Conservation (phyloP, 2,329 filamentous ascomycete genomes). For the Tolypocladium album region DNA sequence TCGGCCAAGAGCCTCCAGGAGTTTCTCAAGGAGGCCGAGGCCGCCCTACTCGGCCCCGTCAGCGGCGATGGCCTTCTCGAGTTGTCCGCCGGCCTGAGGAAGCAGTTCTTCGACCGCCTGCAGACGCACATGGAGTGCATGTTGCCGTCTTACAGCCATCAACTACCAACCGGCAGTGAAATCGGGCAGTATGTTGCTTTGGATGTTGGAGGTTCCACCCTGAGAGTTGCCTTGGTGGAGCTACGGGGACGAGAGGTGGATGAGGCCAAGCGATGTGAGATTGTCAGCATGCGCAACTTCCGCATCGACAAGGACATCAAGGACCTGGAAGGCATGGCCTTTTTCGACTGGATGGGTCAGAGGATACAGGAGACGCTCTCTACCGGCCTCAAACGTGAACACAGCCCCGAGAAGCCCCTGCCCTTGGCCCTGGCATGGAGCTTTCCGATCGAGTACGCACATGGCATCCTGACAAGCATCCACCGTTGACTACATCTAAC, state of each 20-base stretch:
- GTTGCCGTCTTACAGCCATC: slow-evolving; percentile 56
- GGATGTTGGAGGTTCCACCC: slow-evolving; percentile 59
- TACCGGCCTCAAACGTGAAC: slow-evolving; percentile 26
- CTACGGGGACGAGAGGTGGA: slow-evolving; percentile 34
- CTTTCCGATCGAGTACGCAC: slow-evolving; percentile 55
- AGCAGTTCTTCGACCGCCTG: slow-evolving; percentile 43
- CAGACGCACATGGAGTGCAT: slow-evolving; percentile 45
- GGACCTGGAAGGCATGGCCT: slow-evolving; percentile 43
- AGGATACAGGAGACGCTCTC: slow-evolving; percentile 46
- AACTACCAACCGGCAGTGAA: slow-evolving; percentile 50
- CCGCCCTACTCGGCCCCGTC: slow-evolving; percentile 36
- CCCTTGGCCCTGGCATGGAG: slow-evolving; percentile 57
- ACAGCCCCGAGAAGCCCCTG: slow-evolving; percentile 31
- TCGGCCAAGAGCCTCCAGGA: slow-evolving; percentile 26
- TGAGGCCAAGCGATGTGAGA: slow-evolving; percentile 32
- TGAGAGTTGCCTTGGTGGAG: slow-evolving; percentile 54
- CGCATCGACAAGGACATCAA: slow-evolving; percentile 46
- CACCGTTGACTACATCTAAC: neutral
- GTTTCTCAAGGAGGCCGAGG: slow-evolving; percentile 47
- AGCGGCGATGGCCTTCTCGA: slow-evolving; percentile 31
- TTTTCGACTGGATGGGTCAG: slow-evolving; percentile 60
- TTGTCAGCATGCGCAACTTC: slow-evolving; percentile 44
- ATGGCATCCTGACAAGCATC: neutral
- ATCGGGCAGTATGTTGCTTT: slow-evolving; percentile 49
- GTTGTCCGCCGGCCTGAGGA: slow-evolving; percentile 39